Conservation (phyloP, 768 basidiomycete species). For the Hygrophorus pudorinus region DNA sequence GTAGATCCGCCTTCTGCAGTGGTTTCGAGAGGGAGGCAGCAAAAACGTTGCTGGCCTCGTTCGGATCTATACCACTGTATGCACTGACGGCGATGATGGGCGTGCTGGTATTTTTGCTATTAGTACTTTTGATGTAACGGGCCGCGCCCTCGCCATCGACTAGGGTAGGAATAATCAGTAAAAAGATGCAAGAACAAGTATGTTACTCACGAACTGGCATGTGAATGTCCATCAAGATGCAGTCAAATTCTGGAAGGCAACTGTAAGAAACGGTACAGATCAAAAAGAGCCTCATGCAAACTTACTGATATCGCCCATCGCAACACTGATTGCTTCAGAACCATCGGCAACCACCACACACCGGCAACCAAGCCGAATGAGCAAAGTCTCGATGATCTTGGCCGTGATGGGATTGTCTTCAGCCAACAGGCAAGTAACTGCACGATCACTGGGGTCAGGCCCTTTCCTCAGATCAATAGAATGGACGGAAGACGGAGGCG, state of each 20-base stretch:
- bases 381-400: slow-evolving; percentile 92
- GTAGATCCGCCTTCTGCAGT: slow-evolving; percentile 76
- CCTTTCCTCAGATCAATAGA: slow-evolving; percentile 73
- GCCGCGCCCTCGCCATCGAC: slow-evolving; percentile 97
- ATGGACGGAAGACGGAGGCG: slow-evolving; percentile 78
- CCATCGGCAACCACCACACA: slow-evolving; percentile 95
- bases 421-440: slow-evolving; percentile 89
- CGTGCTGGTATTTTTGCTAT: slow-evolving; percentile 87
- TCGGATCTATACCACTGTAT: slow-evolving; percentile 63
- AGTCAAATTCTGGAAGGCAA: slow-evolving; percentile 69
- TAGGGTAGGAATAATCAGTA: slow-evolving; percentile 14
- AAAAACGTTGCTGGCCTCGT: slow-evolving; percentile 59
- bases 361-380: slow-evolving; percentile 90
- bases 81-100: slow-evolving; percentile 91
- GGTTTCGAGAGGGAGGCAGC: slow-evolving; percentile 83
- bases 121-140: slow-evolving; percentile 93
- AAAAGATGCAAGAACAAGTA: neutral
- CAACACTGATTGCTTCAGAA: slow-evolving; percentile 92
- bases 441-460: slow-evolving; percentile 72
- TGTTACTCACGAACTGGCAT: slow-evolving; percentile 79
- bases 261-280: slow-evolving; percentile 7
- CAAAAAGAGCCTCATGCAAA: slow-evolving; percentile 13
- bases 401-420: slow-evolving; percentile 98
- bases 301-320: slow-evolving; percentile 96
- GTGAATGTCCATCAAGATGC: slow-evolving; percentile 90